Conservation (phyloP, 768 basidiomycete genomes). For the Mrakia frigida region DNA sequence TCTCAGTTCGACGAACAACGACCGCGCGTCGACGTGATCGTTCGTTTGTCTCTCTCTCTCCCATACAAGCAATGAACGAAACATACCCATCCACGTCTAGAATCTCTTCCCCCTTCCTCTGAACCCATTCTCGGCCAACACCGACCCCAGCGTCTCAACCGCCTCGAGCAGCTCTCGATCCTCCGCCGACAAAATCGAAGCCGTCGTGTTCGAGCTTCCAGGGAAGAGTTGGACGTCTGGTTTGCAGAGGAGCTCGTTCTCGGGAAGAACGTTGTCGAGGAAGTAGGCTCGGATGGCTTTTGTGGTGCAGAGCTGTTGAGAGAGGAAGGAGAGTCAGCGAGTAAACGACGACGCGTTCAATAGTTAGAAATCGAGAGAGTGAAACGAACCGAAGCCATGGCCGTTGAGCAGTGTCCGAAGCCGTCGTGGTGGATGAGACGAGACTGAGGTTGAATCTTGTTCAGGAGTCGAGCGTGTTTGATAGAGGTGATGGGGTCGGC, state of each 20-base stretch:
- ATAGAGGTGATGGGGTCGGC: constrained; percentile 22
- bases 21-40: no score
- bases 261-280: neutral
- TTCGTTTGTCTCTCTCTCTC: no score
- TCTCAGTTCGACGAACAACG: no score
- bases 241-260: constrained; percentile 5
- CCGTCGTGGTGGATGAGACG: constrained; percentile 25
- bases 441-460: constrained; percentile 21
- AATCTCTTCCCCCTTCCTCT: neutral
- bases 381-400: constrained; percentile 14
- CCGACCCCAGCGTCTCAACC: neutral
- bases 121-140: neutral
- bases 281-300: constrained; percentile 23
- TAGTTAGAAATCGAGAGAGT: neutral
- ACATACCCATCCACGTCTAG: neutral
- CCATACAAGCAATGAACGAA: no score
- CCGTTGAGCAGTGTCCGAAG: constrained; percentile 28
- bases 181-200: neutral
- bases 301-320: constrained; percentile 17
- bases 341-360: no score
- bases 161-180: constrained; percentile 10
- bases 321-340: neutral
- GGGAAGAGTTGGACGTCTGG: constrained; percentile 21
- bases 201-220: constrained; percentile 6
- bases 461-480: constrained; percentile 16